phyloP scores from a whole-genome alignment of 2,329 filamentous ascomycete species.

The Lasiodiplodia theobromae region DNA sequence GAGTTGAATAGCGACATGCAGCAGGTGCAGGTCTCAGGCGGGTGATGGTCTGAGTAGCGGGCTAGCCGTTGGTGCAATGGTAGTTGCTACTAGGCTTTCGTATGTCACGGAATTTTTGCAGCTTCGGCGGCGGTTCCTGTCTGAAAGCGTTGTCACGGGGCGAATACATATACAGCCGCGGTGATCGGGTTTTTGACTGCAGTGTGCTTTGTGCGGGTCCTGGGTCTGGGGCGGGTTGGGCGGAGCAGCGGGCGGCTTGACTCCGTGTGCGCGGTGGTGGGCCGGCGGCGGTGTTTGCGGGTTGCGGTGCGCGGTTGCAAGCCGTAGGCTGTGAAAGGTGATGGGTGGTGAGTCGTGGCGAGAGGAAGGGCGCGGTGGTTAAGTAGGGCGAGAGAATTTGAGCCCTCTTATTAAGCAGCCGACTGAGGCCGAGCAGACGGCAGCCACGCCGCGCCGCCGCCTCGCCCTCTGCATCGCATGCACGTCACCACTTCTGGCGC shows the following conservation, averaged over 20 bases:
- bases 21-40: constrained; percentile 46
- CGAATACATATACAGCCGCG: constrained; percentile 95
- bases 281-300: constrained; percentile 22
- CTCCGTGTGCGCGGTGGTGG: constrained; percentile 28
- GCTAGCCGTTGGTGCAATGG: constrained; percentile 93
- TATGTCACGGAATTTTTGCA: constrained; percentile 96
- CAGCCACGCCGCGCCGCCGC: not conserved
- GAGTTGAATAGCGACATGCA: constrained; percentile 67
- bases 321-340: constrained; percentile 18
- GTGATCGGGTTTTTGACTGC: constrained; percentile 32
- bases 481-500: constrained; percentile 24
- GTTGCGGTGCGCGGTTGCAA: constrained; percentile 2
- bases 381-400: constrained; percentile 26
- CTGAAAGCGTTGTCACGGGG: constrained; percentile 92
- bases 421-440: constrained; percentile 7
- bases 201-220: constrained; percentile 28
- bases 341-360: constrained; percentile 22
- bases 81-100: constrained; percentile 91
- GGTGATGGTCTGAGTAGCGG: constrained; percentile 44
- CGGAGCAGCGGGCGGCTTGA: constrained; percentile 30
- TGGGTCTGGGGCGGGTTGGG: constrained; percentile 16
- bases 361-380: constrained; percentile 22
- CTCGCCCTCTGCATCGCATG: not conserved
- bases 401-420: constrained; percentile 22
- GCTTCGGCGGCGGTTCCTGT: constrained; percentile 92